Evolutionary conservation across 352 stramenopile genomes (phyloP).

Genomic region (Globisporangium alternatum): DNA sequence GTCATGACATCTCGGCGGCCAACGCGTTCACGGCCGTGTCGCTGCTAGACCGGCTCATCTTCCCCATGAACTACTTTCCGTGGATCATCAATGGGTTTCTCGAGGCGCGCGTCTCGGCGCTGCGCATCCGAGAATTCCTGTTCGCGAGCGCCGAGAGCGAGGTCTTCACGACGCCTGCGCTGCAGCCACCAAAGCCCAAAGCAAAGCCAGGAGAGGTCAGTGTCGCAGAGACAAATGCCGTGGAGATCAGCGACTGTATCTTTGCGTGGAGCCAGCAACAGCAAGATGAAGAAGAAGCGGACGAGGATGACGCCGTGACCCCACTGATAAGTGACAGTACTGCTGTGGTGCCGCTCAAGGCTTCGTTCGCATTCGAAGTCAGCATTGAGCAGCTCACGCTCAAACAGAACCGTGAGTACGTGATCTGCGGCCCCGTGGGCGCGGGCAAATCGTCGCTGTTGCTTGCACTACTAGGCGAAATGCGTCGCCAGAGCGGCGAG

Average conservation of each 20-base stretch:
- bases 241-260: conserved; percentile 26
- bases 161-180: background rate
- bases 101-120: conserved; percentile 78
- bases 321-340: conserved; percentile 13
- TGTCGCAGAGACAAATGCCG: conserved; percentile 7
- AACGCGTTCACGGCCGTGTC: conserved; percentile 85
- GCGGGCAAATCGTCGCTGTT: conserved; percentile 96
- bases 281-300: background rate
- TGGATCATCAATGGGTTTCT: conserved; percentile 91
- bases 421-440: conserved; percentile 89
- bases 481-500: conserved; percentile 54
- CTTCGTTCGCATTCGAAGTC: conserved; percentile 32
- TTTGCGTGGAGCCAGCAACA: conserved; percentile 26
- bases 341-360: background rate
- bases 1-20: conserved; percentile 68
- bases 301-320: background rate
- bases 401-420: conserved; percentile 35
- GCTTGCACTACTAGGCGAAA: conserved; percentile 94
- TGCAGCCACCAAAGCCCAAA: conserved; percentile 14
- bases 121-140: conserved; percentile 72
- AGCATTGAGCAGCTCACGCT: conserved; percentile 45
- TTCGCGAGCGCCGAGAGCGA: conserved; percentile 29
- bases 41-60: conserved; percentile 87
- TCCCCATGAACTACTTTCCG: conserved; percentile 91
- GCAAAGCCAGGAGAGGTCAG: background rate